Base-by-base conservation (phyloP, 805 yeast species). In the Nakazawaea anatomiae region DNA sequence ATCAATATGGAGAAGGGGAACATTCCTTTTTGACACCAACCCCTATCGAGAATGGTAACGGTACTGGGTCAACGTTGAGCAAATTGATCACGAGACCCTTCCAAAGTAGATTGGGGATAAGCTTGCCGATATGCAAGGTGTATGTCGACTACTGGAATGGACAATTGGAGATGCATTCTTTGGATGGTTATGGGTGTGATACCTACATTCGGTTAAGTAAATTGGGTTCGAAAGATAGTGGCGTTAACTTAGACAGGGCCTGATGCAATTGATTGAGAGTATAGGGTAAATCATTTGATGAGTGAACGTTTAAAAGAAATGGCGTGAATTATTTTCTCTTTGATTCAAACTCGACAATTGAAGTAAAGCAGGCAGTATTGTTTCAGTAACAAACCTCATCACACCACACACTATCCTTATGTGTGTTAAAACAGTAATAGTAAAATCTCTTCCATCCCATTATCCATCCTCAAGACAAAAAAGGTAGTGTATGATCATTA, bases 71-170 rank as follows among this genome's bases (percentile, higher is more conserved):
- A 4, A 85, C 94, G 1, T 70, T 91, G 52, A 74, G 77, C 47
- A 75, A 80, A 31, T 73, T 91, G 59, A 78, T 86, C 41, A 75
- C 83, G 34, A 77, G 97, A 55, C 87, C 94, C 1, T 82, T 87
- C 30, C 78, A 86, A 53, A 78, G 77, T 58, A 87, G 86, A 48
- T 68, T 92, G 31, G 97, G 97, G 0, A 76, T 92, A 53, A 96
- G 97, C 0, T 71, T 92, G 54, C 97, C 98, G 0, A 83, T 92
- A 86, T 87, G 96, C 60, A 84, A 88, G 58, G 89, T 91, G 0
- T 92, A 92, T 62, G 89, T 96, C 0, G 97, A 92, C 59, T 92
- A 92, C 66, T 92, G 98, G 98, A 94, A 91, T 58, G 98, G 98
- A 6, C 87, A 85, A 47, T 67, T 92, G 47, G 84, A 83, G 53